Base-by-base conservation (phyloP, 352 stramenopile species). In the Nothophytophthora sp. region DNA sequence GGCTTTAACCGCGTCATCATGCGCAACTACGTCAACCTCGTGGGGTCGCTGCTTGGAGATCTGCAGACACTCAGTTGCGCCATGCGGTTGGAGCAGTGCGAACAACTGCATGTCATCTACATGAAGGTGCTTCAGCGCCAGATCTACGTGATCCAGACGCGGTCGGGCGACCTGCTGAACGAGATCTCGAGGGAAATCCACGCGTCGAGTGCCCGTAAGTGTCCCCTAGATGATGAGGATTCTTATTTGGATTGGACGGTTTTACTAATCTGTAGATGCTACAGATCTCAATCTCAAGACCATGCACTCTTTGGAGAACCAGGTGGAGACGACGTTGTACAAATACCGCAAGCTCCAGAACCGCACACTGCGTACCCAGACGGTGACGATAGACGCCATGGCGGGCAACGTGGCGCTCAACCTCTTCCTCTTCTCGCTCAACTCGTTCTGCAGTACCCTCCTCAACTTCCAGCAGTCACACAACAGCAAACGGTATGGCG, bases 401-500 rank as follows among this genome's bases (percentile, higher is more conserved):
- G 75, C 78, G 41, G 76, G 75, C 28, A 90, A 90, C 49, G 73
- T 88, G 5, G 76, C 80, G 11, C 69, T 91, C 3, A 88, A 88
- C 48, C 47, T 91, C 7, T 90, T 91, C 60, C 46, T 88, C 7
- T 90, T 88, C 46, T 87, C 80, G 23, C 60, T 91, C 24, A 80
- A 89, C 46, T 88, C 80, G 11, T 86, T 89, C 41, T 91, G 80
- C 61, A 73, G 70, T 30, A 88, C 76, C n/a, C 50, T 90, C 3
- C 61, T 88, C 33, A 67, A 73, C 24, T 90, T 87, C 55, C 62
- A 86, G 42, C 56, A 72, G 28, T 57, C 41, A 0, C 65, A 84
- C 60, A 91, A 91, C 60, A 67, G 57, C 18, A 89, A 84, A 48
- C 44, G 62, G 11, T 78, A 87, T 45, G 58, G 59, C 25, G 63